Evolutionary conservation across 768 basidiomycete species (phyloP), one percentile per base, ranked within the genome.

Genomic region (Pholiota microspora): DNA sequence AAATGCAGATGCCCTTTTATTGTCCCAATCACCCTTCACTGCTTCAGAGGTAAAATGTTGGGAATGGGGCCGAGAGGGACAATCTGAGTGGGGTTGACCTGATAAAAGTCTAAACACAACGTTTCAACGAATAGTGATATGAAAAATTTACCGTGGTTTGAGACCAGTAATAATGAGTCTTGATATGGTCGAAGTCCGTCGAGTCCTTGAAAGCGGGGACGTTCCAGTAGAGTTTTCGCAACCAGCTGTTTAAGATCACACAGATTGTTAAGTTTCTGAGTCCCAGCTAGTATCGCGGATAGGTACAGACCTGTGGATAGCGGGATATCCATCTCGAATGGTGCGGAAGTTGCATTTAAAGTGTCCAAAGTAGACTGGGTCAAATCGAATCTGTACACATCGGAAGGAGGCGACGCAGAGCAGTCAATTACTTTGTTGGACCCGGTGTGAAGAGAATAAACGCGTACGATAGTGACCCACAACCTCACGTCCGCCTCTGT

Each of bases 261-360:
- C 4, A n/a, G 2, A 50, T n/a, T 24, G 18, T 46, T 25, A n/a
- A n/a, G n/a, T n/a, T n/a, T n/a, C n/a, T n/a, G n/a, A n/a, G n/a
- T n/a, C n/a, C n/a, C n/a, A n/a, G n/a, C n/a, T n/a, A n/a, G n/a
- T n/a, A n/a, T n/a, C n/a, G n/a, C n/a, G 46, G 31, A 45, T 34
- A 10, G 21, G 18, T 9, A 71, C 78, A 42, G 51, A 81, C 84
- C 67, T 66, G 72, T 98, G 81, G 46, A 97, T 81, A 45, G 84
- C 80, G 16, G 95, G 94, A 70, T 94, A 98, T 5, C 89, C 89
- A 63, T 85, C 75, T 21, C 95, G 91, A 65, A 97, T 90, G 38
- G 81, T 85, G 27, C 87, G 84, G 59, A 92, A 67, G 76, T 96
- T 94, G 74, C 93, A 95, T 63, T 98, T 98, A 81, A 98, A 98